Percentiles rank a stretch among this genome's conserved stretches.
Evolutionary conservation across 768 basidiomycete genomes (phyloP).

Genomic region (Tephrocybe sp.): DNA sequence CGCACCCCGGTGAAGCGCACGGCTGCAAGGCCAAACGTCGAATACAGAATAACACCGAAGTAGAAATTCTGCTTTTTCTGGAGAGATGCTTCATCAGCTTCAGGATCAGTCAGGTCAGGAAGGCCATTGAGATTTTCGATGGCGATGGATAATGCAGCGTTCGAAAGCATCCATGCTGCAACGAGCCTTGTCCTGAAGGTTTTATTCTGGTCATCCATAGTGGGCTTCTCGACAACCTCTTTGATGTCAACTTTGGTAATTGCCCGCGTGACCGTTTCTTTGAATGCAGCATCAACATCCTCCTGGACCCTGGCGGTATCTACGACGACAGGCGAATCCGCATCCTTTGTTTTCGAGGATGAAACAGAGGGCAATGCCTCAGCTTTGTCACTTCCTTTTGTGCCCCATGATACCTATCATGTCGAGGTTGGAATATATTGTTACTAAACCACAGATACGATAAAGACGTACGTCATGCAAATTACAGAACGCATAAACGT

Average conservation of each 20-base stretch:
- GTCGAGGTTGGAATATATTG: not conserved
- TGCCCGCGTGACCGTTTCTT: constrained; percentile 87
- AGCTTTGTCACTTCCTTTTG: constrained; percentile 93
- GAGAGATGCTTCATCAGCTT: constrained; percentile 40
- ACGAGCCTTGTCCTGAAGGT: constrained; percentile 92
- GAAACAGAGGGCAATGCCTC: constrained; percentile 89
- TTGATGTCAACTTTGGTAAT: constrained; percentile 71
- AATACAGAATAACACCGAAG: constrained; percentile 77
- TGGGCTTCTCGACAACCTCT: constrained; percentile 75
- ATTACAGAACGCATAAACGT: constrained; percentile 98
- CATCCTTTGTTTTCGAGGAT: constrained; percentile 77
- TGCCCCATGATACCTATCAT: constrained; percentile 84
- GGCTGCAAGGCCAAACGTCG: constrained; percentile 71
- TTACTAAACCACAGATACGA: not conserved
- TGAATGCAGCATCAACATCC: constrained; percentile 89
- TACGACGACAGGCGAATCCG: constrained; percentile 78
- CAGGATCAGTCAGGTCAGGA: constrained; percentile 29
- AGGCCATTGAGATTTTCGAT: constrained; percentile 77
- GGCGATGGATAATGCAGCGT: constrained; percentile 69
- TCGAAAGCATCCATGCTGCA: constrained; percentile 74
- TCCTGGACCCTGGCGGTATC: constrained; percentile 82
- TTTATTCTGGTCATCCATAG: constrained; percentile 85
- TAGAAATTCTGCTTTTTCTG: constrained; percentile 52
- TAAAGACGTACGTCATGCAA: constrained; percentile 71
- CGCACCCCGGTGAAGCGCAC: constrained; percentile 79